A percentile compares a stretch with the other conserved stretches of the same genome.
Conservation (phyloP, 2,329 filamentous ascomycete species). For the Gremmenia infestans region DNA sequence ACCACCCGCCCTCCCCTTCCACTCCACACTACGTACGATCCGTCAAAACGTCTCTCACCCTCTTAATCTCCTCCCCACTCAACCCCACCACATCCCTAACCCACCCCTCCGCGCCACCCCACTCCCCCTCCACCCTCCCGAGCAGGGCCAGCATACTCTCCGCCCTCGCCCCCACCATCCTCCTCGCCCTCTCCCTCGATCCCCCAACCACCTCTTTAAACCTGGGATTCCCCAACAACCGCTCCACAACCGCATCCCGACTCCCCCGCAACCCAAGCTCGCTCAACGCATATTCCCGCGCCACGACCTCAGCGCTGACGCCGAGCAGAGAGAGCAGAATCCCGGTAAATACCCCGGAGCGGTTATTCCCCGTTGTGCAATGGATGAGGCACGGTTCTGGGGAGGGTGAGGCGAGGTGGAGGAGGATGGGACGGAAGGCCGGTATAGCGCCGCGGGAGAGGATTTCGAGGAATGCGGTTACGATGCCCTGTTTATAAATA, state of each 20-base stretch:
- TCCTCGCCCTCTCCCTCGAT: conserved; percentile 9
- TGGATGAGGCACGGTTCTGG: conserved; percentile 43
- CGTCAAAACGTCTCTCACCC: conserved; percentile 17
- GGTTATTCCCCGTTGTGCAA: conserved; percentile 73
- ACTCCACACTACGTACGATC: background rate
- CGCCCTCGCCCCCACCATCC: conserved; percentile 24
- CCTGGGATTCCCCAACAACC: conserved; percentile 18
- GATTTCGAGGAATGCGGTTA: conserved; percentile 58
- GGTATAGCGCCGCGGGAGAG: conserved; percentile 44
- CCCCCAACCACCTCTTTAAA: conserved; percentile 10
- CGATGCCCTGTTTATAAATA: conserved; percentile 46
- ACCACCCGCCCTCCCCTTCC: background rate
- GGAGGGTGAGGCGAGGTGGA: conserved; percentile 29
- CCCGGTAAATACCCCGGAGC: conserved; percentile 65
- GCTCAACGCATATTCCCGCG: conserved; percentile 63
- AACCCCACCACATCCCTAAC: conserved; percentile 11
- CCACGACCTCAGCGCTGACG: conserved; percentile 50
- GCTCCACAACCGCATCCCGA: conserved; percentile 44
- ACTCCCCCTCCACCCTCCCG: conserved; percentile 18
- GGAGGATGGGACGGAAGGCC: conserved; percentile 47
- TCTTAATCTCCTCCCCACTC: conserved; percentile 10
- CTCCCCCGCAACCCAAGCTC: conserved; percentile 50
- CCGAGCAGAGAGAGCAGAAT: conserved; percentile 59
- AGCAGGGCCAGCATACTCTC: conserved; percentile 24
- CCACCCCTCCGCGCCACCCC: conserved; percentile 22